phyloP scores from a whole-genome alignment of 768 basidiomycete genomes.

The Leccinellum rugosiceps region DNA sequence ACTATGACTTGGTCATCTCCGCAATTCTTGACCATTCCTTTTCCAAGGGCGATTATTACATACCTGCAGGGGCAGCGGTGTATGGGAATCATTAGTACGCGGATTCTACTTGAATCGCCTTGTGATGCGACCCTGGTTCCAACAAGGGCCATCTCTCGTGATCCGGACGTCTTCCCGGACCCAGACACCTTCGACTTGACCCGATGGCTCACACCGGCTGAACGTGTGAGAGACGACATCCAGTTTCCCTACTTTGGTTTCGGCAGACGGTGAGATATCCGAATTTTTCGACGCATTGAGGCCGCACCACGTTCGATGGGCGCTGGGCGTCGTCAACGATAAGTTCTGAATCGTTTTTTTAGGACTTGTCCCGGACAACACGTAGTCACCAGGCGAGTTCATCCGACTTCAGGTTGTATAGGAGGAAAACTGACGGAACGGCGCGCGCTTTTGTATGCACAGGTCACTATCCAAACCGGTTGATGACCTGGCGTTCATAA shows the following conservation, averaged over 20 bases:
- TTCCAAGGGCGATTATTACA: constrained; percentile 12
- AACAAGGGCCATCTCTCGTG: constrained; percentile 35
- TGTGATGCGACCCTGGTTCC: neutral
- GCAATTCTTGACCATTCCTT: neutral
- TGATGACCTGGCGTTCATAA: constrained; percentile 53
- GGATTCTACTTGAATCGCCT: neutral
- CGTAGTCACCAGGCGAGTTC: constrained; percentile 39
- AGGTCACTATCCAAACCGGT: constrained; percentile 53
- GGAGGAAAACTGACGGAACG: neutral
- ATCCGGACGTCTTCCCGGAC: constrained; percentile 36
- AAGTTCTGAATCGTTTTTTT: neutral
- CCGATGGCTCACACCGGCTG: constrained; percentile 26
- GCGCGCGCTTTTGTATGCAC: neutral
- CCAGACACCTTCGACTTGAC: constrained; percentile 36
- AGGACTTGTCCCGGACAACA: constrained; percentile 62
- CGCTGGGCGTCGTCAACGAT: neutral
- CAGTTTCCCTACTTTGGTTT: constrained; percentile 52
- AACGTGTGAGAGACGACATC: constrained; percentile 40
- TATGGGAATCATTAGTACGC: constrained; percentile 18
- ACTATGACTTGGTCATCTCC: neutral
- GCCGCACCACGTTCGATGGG: neutral
- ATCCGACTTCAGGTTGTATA: neutral
- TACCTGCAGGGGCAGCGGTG: constrained; percentile 19
- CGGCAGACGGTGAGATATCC: constrained; percentile 33
- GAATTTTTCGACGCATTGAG: neutral